Conservation (phyloP, 1,139 yeast species). For the Kluyveromyces marxianus region DNA sequence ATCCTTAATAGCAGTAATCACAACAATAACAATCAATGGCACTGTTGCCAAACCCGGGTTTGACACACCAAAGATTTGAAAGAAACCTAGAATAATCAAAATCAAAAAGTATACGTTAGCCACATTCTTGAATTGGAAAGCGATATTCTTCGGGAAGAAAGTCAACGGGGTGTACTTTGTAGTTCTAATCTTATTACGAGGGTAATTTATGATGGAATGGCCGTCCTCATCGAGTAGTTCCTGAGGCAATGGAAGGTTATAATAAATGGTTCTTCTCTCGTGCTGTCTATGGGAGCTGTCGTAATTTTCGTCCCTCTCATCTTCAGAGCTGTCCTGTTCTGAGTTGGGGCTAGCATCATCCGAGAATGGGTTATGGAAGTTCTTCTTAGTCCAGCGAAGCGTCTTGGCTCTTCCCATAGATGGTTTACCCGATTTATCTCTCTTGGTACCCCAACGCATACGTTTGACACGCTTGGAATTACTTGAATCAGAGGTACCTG, state of each 20-base stretch:
- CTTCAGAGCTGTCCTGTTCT: slow-evolving; percentile 20
- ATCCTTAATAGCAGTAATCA: slow-evolving; percentile 83
- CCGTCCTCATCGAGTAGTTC: slow-evolving; percentile 57
- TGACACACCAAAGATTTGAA: slow-evolving; percentile 85
- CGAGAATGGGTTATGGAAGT: slow-evolving; percentile 28
- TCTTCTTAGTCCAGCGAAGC: slow-evolving; percentile 33
- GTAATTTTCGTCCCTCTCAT: slow-evolving; percentile 6
- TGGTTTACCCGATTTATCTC: slow-evolving; percentile 70
- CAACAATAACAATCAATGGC: slow-evolving; percentile 87
- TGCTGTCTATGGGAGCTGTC: slow-evolving; percentile 25
- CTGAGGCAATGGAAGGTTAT: slow-evolving; percentile 63
- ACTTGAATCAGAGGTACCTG: background rate
- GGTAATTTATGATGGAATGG: slow-evolving; percentile 48
- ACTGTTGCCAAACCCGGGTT: slow-evolving; percentile 87
- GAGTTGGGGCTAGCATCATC: slow-evolving; percentile 9
- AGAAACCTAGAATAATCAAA: slow-evolving; percentile 75
- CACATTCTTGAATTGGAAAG: slow-evolving; percentile 74
- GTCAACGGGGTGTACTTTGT: slow-evolving; percentile 90
- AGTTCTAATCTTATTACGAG: slow-evolving; percentile 89
- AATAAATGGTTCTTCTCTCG: slow-evolving; percentile 47
- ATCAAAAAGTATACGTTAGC: slow-evolving; percentile 85
- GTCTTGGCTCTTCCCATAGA: slow-evolving; percentile 36
- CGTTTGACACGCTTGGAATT: slow-evolving; percentile 44
- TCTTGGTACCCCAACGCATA: slow-evolving; percentile 85
- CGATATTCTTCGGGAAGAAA: slow-evolving; percentile 78